A percentile compares a stretch with the other conserved stretches of the same genome.
Evolutionary conservation across 1,284 basidiomycete species (phyloP).

Genomic region (Moesziomyces antarcticus): DNA sequence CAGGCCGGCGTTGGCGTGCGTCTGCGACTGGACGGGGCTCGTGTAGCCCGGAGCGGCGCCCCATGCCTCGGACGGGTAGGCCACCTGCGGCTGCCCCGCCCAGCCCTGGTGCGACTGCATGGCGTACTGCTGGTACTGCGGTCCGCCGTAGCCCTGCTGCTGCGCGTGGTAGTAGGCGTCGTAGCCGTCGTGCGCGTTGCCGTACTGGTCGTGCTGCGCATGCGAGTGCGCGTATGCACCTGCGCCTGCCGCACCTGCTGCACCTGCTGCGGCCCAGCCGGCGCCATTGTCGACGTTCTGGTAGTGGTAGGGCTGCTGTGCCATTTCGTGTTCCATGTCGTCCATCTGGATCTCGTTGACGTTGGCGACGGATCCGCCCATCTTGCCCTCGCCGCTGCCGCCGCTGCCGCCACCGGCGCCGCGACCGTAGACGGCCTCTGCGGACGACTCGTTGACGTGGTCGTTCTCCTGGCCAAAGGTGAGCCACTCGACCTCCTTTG

Average conservation of each 20-base stretch:
- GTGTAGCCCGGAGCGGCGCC: constrained; percentile 41
- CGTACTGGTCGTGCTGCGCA: constrained; percentile 30
- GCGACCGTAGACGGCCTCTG: constrained; percentile 49
- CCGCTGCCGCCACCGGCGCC: constrained; percentile 24
- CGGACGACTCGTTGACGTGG: constrained; percentile 50
- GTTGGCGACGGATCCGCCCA: constrained; percentile 39
- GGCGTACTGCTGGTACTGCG: constrained; percentile 40
- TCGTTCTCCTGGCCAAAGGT: constrained; percentile 56
- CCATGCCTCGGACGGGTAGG: constrained; percentile 31
- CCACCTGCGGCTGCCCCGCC: constrained; percentile 14
- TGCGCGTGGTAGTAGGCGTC: constrained; percentile 36
- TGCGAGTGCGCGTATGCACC: constrained; percentile 25
- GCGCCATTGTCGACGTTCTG: constrained; percentile 32
- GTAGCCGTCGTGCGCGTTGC: constrained; percentile 27
- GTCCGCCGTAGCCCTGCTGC: constrained; percentile 17
- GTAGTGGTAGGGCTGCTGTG: constrained; percentile 47
- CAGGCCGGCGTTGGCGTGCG: constrained; percentile 27
- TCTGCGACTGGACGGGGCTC: constrained; percentile 24
- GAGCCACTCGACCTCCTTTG: constrained; percentile 58
- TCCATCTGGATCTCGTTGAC: constrained; percentile 54
- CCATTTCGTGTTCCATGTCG: constrained; percentile 37
- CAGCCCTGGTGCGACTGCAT: constrained; percentile 36
- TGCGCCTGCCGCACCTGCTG: constrained; percentile 21
- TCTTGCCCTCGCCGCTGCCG: constrained; percentile 42
- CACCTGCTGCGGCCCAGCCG: constrained; percentile 29